Percentiles rank a stretch among this genome's conserved stretches.
Evolutionary conservation across 805 yeast genomes (phyloP).

Genomic region (Debaryomyces castellii): DNA sequence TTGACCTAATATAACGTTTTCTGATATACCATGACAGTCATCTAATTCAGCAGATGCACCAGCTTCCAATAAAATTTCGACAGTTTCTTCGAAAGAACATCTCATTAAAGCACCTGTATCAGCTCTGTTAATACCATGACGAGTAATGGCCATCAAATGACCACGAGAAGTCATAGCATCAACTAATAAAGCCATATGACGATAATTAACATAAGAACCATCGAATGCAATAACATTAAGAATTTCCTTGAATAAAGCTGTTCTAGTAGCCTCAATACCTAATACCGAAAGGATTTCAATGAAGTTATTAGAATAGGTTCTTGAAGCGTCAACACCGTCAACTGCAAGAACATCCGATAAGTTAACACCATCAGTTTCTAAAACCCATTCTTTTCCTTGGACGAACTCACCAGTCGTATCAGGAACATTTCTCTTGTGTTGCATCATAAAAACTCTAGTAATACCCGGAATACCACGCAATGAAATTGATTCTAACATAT

Average conservation of each 20-base stretch:
- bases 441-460: conserved; percentile 87
- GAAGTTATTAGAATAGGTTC: conserved; percentile 95
- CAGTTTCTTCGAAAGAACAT: conserved; percentile 99
- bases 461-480: conserved; percentile 95
- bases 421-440: conserved; percentile 69
- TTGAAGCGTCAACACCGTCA: conserved; percentile 87
- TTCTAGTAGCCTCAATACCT: conserved; percentile 98
- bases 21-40: conserved; percentile 98
- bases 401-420: conserved; percentile 83
- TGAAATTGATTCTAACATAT: conserved; percentile 93
- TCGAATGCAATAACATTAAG: conserved; percentile 97
- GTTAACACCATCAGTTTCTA: conserved; percentile 98
- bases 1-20: conserved; percentile 96
- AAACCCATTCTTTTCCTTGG: conserved; percentile 94
- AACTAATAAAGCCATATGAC: conserved; percentile 96
- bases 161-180: conserved; percentile 99
- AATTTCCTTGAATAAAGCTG: conserved; percentile 90
- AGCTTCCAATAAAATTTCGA: conserved; percentile 94
- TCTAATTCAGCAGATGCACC: conserved; percentile 98
- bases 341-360: conserved; percentile 92
- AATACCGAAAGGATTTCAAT: conserved; percentile 91
- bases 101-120: conserved; percentile 99
- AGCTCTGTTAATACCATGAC: conserved; percentile 98
- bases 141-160: conserved; percentile 96
- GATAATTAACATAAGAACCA: conserved; percentile 98